These are phyloP conservation scores for Kwoniella europaea DNA, from an alignment of 768 basidiomycete genomes.

Conservation along the genomic window DNA sequence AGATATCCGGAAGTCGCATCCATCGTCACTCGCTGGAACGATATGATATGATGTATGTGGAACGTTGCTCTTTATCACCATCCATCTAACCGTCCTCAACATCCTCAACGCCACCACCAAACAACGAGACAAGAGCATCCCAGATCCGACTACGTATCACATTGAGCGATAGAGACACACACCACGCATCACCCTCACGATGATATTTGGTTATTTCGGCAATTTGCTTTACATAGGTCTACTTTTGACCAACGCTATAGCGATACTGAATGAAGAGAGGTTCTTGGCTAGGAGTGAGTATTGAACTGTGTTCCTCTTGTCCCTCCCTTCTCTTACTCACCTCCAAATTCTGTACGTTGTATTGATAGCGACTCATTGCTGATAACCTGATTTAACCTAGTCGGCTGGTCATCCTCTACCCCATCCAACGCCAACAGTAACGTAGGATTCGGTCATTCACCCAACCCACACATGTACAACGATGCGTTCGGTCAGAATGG, in stretches of 20 bases:
- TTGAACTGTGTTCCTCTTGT: neutral
- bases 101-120: too few species aligned
- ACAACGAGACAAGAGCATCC: too few species aligned
- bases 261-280: slow-evolving; percentile 92
- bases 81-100: too few species aligned
- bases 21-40: too few species aligned
- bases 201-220: slow-evolving; percentile 56
- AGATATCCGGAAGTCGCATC: too few species aligned
- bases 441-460: slow-evolving; percentile 52
- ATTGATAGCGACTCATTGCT: too few species aligned
- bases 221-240: slow-evolving; percentile 79
- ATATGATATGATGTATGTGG: too few species aligned
- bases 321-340: neutral
- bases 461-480: slow-evolving; percentile 47
- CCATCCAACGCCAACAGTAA: slow-evolving; percentile 25
- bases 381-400: slow-evolving; percentile 59
- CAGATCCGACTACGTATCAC: too few species aligned
- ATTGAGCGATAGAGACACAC: too few species aligned
- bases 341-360: neutral
- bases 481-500: slow-evolving; percentile 21
- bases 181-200: neutral
- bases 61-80: too few species aligned
- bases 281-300: slow-evolving; percentile 86
- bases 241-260: slow-evolving; percentile 90
- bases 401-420: slow-evolving; percentile 75